Evolutionary conservation across 2,329 filamentous ascomycete genomes (phyloP), one percentile per base, ranked within the genome.

Genomic region (Aspergillus intermedius): DNA sequence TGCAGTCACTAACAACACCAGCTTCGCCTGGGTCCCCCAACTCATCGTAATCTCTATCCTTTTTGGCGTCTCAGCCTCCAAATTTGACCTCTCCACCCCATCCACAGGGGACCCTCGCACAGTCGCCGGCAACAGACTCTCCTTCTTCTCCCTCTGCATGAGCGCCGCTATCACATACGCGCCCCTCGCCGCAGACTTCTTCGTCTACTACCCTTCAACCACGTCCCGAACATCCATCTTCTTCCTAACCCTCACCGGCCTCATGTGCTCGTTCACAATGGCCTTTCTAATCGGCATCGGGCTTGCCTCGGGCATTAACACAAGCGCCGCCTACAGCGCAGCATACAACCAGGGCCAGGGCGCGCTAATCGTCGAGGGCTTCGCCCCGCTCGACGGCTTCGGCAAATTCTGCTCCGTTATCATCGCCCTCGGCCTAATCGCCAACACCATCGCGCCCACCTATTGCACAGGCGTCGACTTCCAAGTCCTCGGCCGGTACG

Each of bases 71-170:
- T 81, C 82, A 2, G 80, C 80, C 0, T 73, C 76, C 2, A 72
- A 78, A 13, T 86, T 84, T 57, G 79, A 86, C 54, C 65, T 77
- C 1, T 64, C 70, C 1, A 74, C 75, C 1, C 64, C 71, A 2
- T 81, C 77, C 1, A 63, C 66, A 0, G 80, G 77, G n/a, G 71
- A 79, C 42, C 58, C 72, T 12, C 65, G 72, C 40, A 80, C 78
- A 2, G 59, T 83, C 6, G 68, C 71, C 12, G 82, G 79, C 21
- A 69, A 71, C 25, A 63, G 69, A 39, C 69, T 88, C 28, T 84
- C 82, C 4, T 89, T 87, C 66, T 85, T 89, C 65, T 84, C 80
- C 9, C 72, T 88, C 42, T 86, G 80, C 54, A 72, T 86, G 10
- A 82, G 82, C 19, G 78, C 79, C 1, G 80, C 80, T 6, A 77